Evolutionary conservation across 2,329 filamentous ascomycete genomes (phyloP).

Genomic region (Aspergillus fumigatus): DNA sequence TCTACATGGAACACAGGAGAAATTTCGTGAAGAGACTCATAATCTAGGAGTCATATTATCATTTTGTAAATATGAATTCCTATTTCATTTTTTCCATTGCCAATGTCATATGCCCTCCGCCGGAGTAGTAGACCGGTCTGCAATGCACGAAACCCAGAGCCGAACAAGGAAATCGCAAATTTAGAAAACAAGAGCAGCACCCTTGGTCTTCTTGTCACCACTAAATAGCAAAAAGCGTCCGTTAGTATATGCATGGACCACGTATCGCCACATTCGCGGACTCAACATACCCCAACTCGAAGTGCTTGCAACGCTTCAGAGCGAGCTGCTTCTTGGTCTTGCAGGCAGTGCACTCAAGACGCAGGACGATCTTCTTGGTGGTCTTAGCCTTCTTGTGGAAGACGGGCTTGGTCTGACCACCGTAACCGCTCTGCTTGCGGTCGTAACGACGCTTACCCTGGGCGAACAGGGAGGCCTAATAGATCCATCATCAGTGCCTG

Average conservation of each 20-base stretch:
- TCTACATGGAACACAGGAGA: slow-evolving; percentile 1
- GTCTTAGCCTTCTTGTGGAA: slow-evolving; percentile 99
- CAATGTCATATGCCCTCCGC: slow-evolving; percentile 36
- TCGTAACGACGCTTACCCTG: slow-evolving; percentile 99
- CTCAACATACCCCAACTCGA: slow-evolving; percentile 86
- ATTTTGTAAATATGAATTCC: slow-evolving; percentile 37
- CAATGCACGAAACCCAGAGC: slow-evolving; percentile 41
- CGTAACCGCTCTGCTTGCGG: slow-evolving; percentile 98
- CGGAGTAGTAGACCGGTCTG: slow-evolving; percentile 27
- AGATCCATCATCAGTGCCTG: slow-evolving; percentile 20
- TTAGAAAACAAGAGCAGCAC: slow-evolving; percentile 99
- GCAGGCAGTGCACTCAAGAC: slow-evolving; percentile 95
- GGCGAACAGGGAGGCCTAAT: slow-evolving; percentile 80
- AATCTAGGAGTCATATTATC: slow-evolving; percentile 32
- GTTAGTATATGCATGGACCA: slow-evolving; percentile 39
- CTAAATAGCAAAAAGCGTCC: slow-evolving; percentile 46
- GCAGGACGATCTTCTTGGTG: slow-evolving; percentile 99
- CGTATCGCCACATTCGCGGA: not conserved
- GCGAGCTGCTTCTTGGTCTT: slow-evolving; percentile 98
- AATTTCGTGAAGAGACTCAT: slow-evolving; percentile 27
- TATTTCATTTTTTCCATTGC: slow-evolving; percentile 42
- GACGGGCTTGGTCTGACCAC: slow-evolving; percentile 99
- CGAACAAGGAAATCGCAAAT: slow-evolving; percentile 46
- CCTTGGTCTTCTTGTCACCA: slow-evolving; percentile 99
- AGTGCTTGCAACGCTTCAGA: slow-evolving; percentile 99